Percentiles rank a stretch among this genome's conserved stretches.
phyloP scores from a whole-genome alignment of 108 stramenopile genomes.

The Stephanodiscus minutulus region DNA sequence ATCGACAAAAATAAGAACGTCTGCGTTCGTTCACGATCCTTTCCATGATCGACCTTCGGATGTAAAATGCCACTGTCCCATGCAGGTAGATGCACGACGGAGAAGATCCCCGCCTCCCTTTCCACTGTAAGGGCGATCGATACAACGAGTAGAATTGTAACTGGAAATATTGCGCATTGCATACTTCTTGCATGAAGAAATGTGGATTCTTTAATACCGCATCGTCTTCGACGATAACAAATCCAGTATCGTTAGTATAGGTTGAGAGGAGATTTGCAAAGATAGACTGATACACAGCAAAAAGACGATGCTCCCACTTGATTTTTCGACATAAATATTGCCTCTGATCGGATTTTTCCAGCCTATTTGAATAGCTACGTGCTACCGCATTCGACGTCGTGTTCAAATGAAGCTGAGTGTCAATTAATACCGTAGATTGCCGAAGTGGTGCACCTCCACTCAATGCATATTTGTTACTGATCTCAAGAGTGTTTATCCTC shows the following conservation, averaged over 20 bases:
- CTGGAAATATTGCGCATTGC: conserved; percentile 19
- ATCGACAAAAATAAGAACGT: conserved; percentile 38
- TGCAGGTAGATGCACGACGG: conserved; percentile 38
- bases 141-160: conserved; percentile 43
- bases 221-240: conserved; percentile 50
- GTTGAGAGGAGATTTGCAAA: conserved; percentile 21
- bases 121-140: conserved; percentile 37
- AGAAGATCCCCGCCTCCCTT: neutral
- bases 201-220: conserved; percentile 20
- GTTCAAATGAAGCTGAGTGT: neutral
- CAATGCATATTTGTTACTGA: conserved; percentile 40
- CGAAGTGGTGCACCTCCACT: conserved; percentile 29
- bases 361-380: neutral
- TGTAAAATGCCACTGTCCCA: conserved; percentile 49
- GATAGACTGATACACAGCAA: conserved; percentile 39
- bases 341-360: neutral
- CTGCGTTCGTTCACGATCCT: conserved; percentile 33
- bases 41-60: conserved; percentile 39
- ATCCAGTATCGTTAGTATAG: conserved; percentile 33
- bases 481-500: conserved; percentile 39
- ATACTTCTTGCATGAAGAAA: conserved; percentile 29
- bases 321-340: conserved; percentile 32
- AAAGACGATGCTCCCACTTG: conserved; percentile 51
- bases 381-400: neutral
- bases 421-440: neutral